phyloP scores from a whole-genome alignment of 495 filamentous ascomycete genomes.

The Penicillium ochrochloron region DNA sequence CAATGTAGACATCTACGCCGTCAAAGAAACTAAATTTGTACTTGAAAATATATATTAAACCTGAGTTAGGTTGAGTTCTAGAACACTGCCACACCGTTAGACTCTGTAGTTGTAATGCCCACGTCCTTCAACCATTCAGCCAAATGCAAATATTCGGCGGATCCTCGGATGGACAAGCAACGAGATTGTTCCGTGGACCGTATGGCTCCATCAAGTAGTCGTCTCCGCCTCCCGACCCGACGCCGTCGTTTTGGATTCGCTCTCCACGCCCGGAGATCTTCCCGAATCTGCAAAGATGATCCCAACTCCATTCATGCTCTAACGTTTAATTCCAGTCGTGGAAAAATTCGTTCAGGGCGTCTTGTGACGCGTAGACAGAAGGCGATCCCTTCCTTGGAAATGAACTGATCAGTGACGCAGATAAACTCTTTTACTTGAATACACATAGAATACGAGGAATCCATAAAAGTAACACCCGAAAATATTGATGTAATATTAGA shows the following conservation, averaged over 20 bases:
- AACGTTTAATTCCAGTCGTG: slow-evolving; percentile 21
- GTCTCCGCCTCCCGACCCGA: slow-evolving; percentile 9
- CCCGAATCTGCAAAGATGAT: slow-evolving; percentile 19
- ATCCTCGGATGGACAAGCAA: slow-evolving; percentile 5
- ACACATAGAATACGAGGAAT: background rate
- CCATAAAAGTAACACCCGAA: too few relatives aligned
- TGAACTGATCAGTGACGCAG: background rate
- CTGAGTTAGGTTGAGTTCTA: background rate
- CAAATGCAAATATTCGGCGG: slow-evolving; percentile 6
- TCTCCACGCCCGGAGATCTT: slow-evolving; percentile 24
- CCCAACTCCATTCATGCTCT: background rate
- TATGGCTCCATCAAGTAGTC: slow-evolving; percentile 16
- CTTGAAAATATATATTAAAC: background rate
- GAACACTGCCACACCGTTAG: background rate
- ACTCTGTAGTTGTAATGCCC: background rate
- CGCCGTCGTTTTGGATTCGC: slow-evolving; percentile 24
- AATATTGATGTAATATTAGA: too few relatives aligned
- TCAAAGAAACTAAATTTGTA: background rate
- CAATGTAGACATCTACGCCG: background rate
- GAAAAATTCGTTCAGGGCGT: slow-evolving; percentile 16
- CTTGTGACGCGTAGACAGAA: background rate
- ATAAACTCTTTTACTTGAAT: background rate
- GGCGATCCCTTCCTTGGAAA: slow-evolving; percentile 9
- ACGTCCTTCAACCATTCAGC: background rate
- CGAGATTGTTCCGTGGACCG: slow-evolving; percentile 16